Base-by-base conservation (phyloP, 345 rosid species). In the Arabis hirsuta region DNA sequence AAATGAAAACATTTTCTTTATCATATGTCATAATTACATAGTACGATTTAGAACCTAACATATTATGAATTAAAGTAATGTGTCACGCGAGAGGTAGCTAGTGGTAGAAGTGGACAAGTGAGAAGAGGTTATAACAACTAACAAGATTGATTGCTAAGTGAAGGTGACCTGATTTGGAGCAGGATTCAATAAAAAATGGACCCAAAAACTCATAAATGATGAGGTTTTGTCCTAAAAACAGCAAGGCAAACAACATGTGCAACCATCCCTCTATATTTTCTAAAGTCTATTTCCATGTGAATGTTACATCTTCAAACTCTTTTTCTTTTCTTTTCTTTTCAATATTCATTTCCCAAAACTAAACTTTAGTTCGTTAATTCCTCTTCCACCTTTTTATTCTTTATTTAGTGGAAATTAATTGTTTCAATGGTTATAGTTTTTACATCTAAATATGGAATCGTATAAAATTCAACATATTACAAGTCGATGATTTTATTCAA, bases 221-320 rank as follows among this genome's bases (percentile, higher is more conserved):
- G 27, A 58, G 52, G 64, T 10, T 61, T 75, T 75, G 79, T 75
- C 44, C 74, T 62, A 6, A 26, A 67, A 61, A 68, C 69, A 75
- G 73, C 65, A 62, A 75, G 69, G 64, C 79, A 75, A 61, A 36
- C 65, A 12, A 68, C 74, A 75, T 75, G 79, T 75, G 74, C 79
- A 68, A 68, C 79, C 79, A 75, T 75, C 65, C 74, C 27, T 67
- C 62, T 22, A 22, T n/a, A 42, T 51, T 52, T 52, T 60, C 62
- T 12, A 67, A 44, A 46, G 65, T 16, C 52, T 54, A 24, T 60
- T 67, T 68, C 79, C 79, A 75, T 75, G 79, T 75, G 79, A 62
- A 53, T 42, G 74, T 75, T 74, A 68, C 69, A 75, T 75, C 79
- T 73, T 27, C 57, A 32, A 42, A 43, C 61, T 52, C 63, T 34